Evolutionary conservation across 73 alveolate species (phyloP), one percentile per base, ranked within the genome.

Genomic region (Effrenium voratum): DNA sequence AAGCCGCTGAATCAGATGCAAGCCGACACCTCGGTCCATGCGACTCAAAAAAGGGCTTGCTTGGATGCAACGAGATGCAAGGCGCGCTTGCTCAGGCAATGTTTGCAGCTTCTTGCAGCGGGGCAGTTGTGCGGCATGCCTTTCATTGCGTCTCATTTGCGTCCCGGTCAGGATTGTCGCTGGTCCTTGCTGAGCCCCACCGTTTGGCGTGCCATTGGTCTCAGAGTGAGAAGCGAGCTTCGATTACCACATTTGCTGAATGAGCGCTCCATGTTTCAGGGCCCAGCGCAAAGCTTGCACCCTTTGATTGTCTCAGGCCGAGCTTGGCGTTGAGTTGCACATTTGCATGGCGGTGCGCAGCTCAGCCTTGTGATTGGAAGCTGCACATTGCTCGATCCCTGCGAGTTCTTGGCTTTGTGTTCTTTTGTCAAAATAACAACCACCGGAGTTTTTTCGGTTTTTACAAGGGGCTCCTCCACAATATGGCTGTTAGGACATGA

Each of bases 141-240:
- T 52, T 52, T 52, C 63, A 12, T 52, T 19, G 8, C 19, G 26
- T 52, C 19, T 52, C 63, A 19, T 8, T 52, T 12, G 63, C 8
- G 19, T 52, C 26, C 8, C 19, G 63, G 8, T 19, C 63, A 12
- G 91, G 91, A 49, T 1, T 49, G 34, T 45, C 91, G 91, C 5
- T 81, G 91, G 91, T 30, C 91, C 36, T 47, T 81, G 47, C 49
- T 81, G 50, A 49, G 91, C 50, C 47, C 91, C 5, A 49, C 50
- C 36, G 34, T 81, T 2, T 81, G 91, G 91, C 46, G 44, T 5
- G 91, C 49, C 88, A 10, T 32, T 46, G 10, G 28, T 12, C 83
- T 12, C 46, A 8, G 49, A 38, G 83, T 36, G 28, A 57, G 68
- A 12, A 55, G 68, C n/a, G n/a, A n/a, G n/a, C n/a, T n/a, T n/a